Evolutionary conservation across 768 basidiomycete species (phyloP), one percentile per base, ranked within the genome.

Genomic region (Leccinum boreale): DNA sequence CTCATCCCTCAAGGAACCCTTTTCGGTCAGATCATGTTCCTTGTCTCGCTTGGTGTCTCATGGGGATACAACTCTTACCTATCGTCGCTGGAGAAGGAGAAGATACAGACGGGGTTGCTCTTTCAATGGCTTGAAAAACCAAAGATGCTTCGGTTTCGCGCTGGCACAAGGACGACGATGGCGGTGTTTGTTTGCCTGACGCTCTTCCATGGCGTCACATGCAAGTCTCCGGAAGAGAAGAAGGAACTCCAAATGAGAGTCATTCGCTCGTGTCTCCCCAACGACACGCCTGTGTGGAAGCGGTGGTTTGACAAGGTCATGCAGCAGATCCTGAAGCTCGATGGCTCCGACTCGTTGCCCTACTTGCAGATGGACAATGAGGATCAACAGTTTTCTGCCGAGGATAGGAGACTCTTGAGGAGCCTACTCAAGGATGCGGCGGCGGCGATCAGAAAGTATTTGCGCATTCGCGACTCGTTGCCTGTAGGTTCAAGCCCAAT

Each of bases 11-110:
- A 72, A 58, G 67, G 66, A 9, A 39, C 60, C 3, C 65, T 75
- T 3, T 76, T 76, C 14, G 75, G 75, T 5, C 74, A 75, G 49
- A 56, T 68, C 49, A 65, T 75, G 70, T 75, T 75, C 51, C 53
- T 72, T 21, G 6, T 54, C 8, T 68, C 73, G 7, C 63, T 76
- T 47, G 65, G 53, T 5, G 61, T 63, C 2, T 76, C 73, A 0
- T 76, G 75, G 75, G 54, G 19, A 10, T 73, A 76, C 26, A 76
- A 72, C 36, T 64, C 67, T 0, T 74, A 66, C 48, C 59, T 73
- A 4, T 67, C 74, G 4, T 71, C 68, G 2, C 55, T 79, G 69
- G 77, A 80, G 60, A 69, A 62, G 33, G 63, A 67, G 52, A 69
- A 63, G 53, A 60, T 66, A 50, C 67, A 73, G 48, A 46, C 39